These are phyloP conservation scores for Beauveria sp. DNA, from an alignment of 2,329 filamentous ascomycete genomes.

Conservation along the genomic window DNA sequence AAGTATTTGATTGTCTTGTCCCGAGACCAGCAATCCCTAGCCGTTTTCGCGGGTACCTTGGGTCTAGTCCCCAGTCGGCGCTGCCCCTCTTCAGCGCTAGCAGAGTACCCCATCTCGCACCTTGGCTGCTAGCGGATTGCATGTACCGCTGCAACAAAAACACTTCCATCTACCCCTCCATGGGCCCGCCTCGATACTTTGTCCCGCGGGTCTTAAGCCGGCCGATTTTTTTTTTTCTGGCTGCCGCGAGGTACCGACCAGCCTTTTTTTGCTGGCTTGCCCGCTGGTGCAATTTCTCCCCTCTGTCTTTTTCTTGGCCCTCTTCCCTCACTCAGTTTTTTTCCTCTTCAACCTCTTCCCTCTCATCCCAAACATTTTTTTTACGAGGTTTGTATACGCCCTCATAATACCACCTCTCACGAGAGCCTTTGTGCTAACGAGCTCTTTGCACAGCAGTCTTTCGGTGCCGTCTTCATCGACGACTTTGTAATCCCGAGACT, in stretches of 20 bases:
- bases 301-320: constrained; percentile 8
- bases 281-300: constrained; percentile 1
- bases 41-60: neutral
- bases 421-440: constrained; percentile 4
- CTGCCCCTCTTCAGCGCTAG: constrained; percentile 6
- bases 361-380: neutral
- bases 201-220: constrained; percentile 1
- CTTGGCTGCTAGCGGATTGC: neutral
- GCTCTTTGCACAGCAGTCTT: neutral
- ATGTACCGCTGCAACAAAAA: neutral
- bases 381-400: neutral
- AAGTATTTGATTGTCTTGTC: no score
- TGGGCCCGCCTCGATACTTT: constrained; percentile 1
- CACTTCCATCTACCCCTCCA: constrained; percentile 5
- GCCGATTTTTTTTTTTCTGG: constrained; percentile 1
- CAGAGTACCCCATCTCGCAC: neutral
- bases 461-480: constrained; percentile 3
- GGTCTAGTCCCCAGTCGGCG: neutral
- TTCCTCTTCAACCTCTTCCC: neutral
- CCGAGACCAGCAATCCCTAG: neutral
- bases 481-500: neutral
- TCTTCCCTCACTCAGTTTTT: constrained; percentile 1
- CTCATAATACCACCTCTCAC: neutral
- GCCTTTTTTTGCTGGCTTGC: neutral
- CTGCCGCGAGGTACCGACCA: constrained; percentile 8